These are phyloP conservation scores for Aureobasidium pullulans DNA, from an alignment of 2,329 filamentous ascomycete genomes.

Conservation along the genomic window DNA sequence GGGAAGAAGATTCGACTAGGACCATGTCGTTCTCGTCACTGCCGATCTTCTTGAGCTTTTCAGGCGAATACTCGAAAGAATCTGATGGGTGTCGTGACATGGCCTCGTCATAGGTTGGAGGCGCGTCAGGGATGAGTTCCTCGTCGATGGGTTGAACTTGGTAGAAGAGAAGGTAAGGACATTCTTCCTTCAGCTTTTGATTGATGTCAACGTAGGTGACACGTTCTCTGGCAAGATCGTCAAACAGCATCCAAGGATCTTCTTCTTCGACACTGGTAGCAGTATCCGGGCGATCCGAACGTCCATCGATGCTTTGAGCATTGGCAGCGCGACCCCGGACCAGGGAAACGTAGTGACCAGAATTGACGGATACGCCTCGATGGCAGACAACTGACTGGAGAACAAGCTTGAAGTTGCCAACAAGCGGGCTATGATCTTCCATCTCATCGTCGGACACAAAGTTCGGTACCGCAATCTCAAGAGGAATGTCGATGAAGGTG, in stretches of 20 bases:
- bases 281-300: constrained; percentile 33
- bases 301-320: constrained; percentile 35
- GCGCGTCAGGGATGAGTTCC: constrained; percentile 20
- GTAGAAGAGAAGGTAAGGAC: constrained; percentile 91
- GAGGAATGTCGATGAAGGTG: constrained; percentile 84
- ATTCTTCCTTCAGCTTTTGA: constrained; percentile 71
- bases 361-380: constrained; percentile 74
- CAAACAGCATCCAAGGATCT: constrained; percentile 82
- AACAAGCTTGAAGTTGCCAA: constrained; percentile 86
- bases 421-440: constrained; percentile 58
- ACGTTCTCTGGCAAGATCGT: constrained; percentile 70
- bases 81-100: constrained; percentile 17
- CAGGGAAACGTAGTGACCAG: constrained; percentile 85
- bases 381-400: constrained; percentile 91
- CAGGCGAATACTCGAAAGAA: constrained; percentile 12
- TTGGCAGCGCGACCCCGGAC: constrained; percentile 60
- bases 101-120: constrained; percentile 24
- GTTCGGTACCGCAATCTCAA: constrained; percentile 74
- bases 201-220: constrained; percentile 73
- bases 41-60: constrained; percentile 12
- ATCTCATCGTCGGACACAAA: constrained; percentile 78
- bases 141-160: constrained; percentile 82
- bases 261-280: constrained; percentile 51
- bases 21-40: constrained; percentile 15
- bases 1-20: constrained; percentile 11